Base-by-base conservation (phyloP, 768 basidiomycete species). In the Amanita rubescens region DNA sequence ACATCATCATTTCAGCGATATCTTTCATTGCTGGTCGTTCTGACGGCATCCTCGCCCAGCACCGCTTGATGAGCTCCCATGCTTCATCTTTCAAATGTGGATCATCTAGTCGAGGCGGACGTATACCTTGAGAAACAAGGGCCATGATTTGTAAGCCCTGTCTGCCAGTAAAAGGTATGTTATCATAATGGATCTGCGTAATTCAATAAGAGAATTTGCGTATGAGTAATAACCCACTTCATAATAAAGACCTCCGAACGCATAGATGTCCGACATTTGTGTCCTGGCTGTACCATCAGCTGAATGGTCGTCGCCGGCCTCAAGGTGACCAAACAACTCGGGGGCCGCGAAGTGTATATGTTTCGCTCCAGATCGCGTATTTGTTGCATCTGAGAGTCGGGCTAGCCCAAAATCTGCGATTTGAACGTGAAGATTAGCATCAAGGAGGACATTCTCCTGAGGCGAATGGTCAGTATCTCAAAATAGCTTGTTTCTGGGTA, bases 161-260 rank as follows among this genome's bases (percentile, higher is more conserved):
- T 9, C 9, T 12, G 11, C 17, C 45, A 3, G 15, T 10, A 30
- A 46, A 46, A 24, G 45, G 45, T 5, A 46, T 32, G 27, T 10
- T 17, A 30, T 30, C 24, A 46, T 30, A 30, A 30, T 30, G 27
- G 3, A 30, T 30, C 27, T 30, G 8, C 5, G 27, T 30, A 30
- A 30, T 4, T 24, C 17, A 32, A 8, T 27, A 8, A 27, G 12
- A 46, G 6, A 7, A 24, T 12, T 10, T 7, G 19, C 17, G 15
- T 30, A 10, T 17, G 27, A 4, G 2, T 19, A n/a, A n/a, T 19
- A 3, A 32, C 45, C 11, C 12, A 46, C 45, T n/a, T 46, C 45
- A 30, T 46, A 46, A 32, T 46, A 46, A 24, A 46, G 45, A 46
- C 24, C 27, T 14, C 45, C 45, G 15, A 46, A 46, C n/a, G 45